phyloP scores from a whole-genome alignment of 2,329 filamentous ascomycete species.

The Gaeumannomyces sp. region DNA sequence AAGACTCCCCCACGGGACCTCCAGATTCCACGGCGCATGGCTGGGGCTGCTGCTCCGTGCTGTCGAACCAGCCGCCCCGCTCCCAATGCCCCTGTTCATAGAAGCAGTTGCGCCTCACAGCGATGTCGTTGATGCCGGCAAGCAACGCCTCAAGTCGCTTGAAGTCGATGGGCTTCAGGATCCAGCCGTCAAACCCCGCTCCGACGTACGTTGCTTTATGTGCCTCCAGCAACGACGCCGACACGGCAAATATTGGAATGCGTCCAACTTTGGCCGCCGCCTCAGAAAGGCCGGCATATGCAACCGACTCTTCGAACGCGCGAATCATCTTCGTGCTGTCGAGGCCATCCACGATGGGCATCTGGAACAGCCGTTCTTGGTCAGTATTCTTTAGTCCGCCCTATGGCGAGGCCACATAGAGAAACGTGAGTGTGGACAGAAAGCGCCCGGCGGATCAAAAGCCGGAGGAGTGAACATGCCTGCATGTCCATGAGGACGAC shows the following conservation, averaged over 20 bases:
- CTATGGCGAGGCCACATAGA: not conserved
- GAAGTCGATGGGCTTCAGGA: conserved; percentile 83
- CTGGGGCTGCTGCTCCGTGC: conserved; percentile 7
- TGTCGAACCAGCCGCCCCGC: conserved; percentile 72
- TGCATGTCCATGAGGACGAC: conserved; percentile 91
- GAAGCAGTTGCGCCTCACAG: conserved; percentile 52
- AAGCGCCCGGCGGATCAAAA: not conserved
- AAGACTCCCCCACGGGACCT: not conserved
- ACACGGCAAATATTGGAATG: conserved; percentile 80
- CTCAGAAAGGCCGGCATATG: conserved; percentile 46
- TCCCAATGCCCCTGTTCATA: conserved; percentile 75
- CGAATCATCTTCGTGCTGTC: conserved; percentile 79
- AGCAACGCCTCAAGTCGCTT: conserved; percentile 64
- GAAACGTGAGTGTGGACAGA: not conserved
- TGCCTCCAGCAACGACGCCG: conserved; percentile 70
- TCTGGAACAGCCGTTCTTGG: conserved; percentile 41
- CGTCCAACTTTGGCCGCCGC: conserved; percentile 56
- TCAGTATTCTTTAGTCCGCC: not conserved
- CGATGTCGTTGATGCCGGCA: conserved; percentile 58
- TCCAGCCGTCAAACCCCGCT: conserved; percentile 84
- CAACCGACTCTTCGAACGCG: conserved; percentile 54
- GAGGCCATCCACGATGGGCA: conserved; percentile 86
- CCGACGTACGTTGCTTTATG: conserved; percentile 64
- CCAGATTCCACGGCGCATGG: not conserved
- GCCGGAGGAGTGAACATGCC: conserved; percentile 40